Evolutionary conservation across 192 early-diverging fungal genomes (phyloP).

Genomic region (Geranomyces variabilis): DNA sequence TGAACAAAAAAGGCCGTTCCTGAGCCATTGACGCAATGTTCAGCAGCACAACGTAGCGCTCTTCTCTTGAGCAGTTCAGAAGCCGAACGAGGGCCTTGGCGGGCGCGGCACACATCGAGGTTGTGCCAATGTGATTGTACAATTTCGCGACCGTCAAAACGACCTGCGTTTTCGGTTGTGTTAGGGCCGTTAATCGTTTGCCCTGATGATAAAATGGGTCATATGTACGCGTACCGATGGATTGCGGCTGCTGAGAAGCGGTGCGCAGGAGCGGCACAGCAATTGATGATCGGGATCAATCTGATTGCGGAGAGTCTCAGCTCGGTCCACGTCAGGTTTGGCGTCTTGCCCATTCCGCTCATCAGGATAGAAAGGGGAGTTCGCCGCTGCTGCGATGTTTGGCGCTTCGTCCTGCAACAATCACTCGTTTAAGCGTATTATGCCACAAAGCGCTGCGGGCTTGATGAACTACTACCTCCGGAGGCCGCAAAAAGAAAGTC

Average conservation of each 20-base stretch:
- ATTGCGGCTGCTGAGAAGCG: conserved; percentile 82
- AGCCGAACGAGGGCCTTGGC: conserved; percentile 73
- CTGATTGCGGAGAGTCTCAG: not conserved
- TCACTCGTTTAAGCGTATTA: too few species aligned
- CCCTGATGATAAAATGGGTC: too few species aligned
- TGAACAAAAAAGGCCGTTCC: conserved; percentile 69
- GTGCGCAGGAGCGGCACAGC: conserved; percentile 66
- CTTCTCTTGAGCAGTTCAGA: conserved; percentile 69
- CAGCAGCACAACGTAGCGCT: conserved; percentile 74
- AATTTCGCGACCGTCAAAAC: conserved; percentile 41
- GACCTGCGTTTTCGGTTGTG: conserved; percentile 17
- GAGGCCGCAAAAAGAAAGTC: conserved; percentile 63
- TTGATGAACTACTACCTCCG: too few species aligned
- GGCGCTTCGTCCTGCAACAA: too few species aligned
- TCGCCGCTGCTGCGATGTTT: too few species aligned
- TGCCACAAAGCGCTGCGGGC: too few species aligned
- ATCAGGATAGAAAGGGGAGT: too few species aligned
- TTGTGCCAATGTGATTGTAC: conserved; percentile 37
- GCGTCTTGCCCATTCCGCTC: too few species aligned
- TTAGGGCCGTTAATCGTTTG: too few species aligned
- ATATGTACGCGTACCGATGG: conserved; percentile 55
- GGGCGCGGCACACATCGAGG: conserved; percentile 13
- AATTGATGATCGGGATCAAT: conserved; percentile 83
- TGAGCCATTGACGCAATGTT: conserved; percentile 78
- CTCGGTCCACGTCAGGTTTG: not conserved